A percentile compares a stretch with the other conserved stretches of the same genome.
Evolutionary conservation across 176 grass and related monocot genomes (phyloP).

Genomic region (Musa schizocarpa): DNA sequence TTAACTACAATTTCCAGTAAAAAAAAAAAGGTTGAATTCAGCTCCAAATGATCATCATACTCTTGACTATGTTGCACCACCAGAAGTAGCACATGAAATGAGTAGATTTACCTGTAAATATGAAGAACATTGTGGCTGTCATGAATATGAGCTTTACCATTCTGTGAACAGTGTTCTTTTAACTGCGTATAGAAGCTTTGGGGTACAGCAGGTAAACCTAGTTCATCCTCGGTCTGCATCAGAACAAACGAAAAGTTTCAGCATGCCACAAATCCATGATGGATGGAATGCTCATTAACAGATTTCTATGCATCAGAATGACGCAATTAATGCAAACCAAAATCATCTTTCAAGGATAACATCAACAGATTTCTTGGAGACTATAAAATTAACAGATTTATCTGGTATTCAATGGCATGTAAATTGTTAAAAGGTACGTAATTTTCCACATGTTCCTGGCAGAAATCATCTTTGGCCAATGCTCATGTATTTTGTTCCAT

Average conservation of each 20-base stretch:
- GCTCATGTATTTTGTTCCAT: background rate
- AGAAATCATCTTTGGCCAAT: background rate
- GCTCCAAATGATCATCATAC: background rate
- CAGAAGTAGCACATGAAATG: background rate
- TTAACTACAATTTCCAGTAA: too few relatives aligned
- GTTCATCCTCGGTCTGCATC: constrained; percentile 57
- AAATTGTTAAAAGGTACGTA: background rate
- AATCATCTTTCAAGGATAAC: background rate
- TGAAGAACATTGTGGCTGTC: too few relatives aligned
- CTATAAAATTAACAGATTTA: background rate
- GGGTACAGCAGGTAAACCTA: constrained; percentile 68
- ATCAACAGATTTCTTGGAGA: background rate
- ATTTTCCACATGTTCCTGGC: background rate
- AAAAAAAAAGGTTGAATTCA: too few relatives aligned
- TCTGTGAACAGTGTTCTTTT: constrained; percentile 7
- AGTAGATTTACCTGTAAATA: background rate
- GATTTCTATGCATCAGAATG: background rate
- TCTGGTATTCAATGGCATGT: background rate
- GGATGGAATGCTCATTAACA: background rate
- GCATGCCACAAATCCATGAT: background rate
- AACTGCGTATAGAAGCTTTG: constrained; percentile 53
- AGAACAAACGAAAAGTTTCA: constrained; percentile 9
- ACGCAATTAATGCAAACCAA: background rate
- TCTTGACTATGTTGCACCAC: background rate
- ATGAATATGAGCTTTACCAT: too few relatives aligned